phyloP scores from a whole-genome alignment of 441 rosid genomes.

The Pelargonium cotyledonis region DNA sequence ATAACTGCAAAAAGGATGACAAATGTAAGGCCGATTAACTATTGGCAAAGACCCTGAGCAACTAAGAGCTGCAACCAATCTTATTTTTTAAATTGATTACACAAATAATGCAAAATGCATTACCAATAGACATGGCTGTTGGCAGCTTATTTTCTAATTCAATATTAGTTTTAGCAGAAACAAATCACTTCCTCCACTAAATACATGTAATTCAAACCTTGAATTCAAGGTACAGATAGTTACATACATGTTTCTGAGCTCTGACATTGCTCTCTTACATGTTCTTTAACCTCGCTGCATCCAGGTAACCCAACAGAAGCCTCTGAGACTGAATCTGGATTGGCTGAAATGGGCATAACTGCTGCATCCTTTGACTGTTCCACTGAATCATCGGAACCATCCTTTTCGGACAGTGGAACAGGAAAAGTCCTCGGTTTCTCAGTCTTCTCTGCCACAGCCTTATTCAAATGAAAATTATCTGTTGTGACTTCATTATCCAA shows the following conservation, averaged over 20 bases:
- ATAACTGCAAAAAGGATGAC: slow-evolving; percentile 28
- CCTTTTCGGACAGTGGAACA: slow-evolving; percentile 48
- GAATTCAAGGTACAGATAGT: slow-evolving; percentile 21
- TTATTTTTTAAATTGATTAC: too few relatives aligned
- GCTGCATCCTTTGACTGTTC: slow-evolving; percentile 31
- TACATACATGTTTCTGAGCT: slow-evolving; percentile 33
- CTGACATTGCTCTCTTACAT: slow-evolving; percentile 33
- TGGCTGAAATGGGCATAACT: slow-evolving; percentile 14
- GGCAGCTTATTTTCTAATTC: not conserved
- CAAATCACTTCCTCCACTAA: not conserved
- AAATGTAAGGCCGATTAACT: not conserved
- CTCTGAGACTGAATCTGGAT: slow-evolving; percentile 19
- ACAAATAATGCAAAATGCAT: slow-evolving; percentile 12
- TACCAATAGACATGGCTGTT: not conserved
- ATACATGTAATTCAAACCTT: not conserved
- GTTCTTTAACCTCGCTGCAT: slow-evolving; percentile 29
- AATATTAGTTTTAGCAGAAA: not conserved
- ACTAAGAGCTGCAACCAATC: not conserved
- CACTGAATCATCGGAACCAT: slow-evolving; percentile 38
- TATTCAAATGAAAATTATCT: slow-evolving; percentile 23
- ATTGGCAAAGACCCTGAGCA: slow-evolving; percentile 10
- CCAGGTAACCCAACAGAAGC: slow-evolving; percentile 25
- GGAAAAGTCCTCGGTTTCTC: slow-evolving; percentile 52
- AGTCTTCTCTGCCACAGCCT: slow-evolving; percentile 33
- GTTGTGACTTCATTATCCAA: slow-evolving; percentile 14